A percentile compares a stretch with the other conserved stretches of the same genome.
Evolutionary conservation across 169 alveolate species (phyloP).

Genomic region (Plasmodium coatneyi): DNA sequence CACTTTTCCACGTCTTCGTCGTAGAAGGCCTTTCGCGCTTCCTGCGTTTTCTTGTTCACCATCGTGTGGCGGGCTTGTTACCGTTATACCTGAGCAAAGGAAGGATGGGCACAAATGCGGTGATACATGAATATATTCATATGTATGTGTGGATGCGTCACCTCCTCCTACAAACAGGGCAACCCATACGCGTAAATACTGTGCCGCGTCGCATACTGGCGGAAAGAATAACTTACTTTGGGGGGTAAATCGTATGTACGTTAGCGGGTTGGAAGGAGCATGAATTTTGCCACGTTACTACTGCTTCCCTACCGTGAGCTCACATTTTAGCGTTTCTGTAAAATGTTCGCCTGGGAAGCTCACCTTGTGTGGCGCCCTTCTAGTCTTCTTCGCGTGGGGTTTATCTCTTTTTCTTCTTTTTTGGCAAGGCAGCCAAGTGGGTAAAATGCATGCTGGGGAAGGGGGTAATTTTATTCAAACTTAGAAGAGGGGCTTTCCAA

Average conservation of each 20-base stretch:
- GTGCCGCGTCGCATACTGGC: not conserved
- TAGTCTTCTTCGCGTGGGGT: not conserved
- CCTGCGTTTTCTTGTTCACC: constrained; percentile 55
- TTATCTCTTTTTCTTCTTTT: not conserved
- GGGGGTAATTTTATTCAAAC: not conserved
- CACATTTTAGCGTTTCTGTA: not conserved
- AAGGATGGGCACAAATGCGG: not conserved
- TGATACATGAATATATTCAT: not conserved
- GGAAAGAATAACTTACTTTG: not conserved
- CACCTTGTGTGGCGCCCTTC: not conserved
- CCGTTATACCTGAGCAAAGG: not conserved
- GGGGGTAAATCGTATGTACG: not conserved
- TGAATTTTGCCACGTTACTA: not conserved
- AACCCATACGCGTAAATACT: not conserved
- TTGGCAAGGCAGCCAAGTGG: not conserved
- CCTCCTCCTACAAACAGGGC: not conserved
- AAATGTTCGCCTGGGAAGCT: not conserved
- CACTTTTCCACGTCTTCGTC: constrained; percentile 76
- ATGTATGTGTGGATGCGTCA: not conserved
- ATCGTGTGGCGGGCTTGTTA: not conserved
- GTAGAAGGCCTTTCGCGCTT: constrained; percentile 77
- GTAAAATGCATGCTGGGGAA: not conserved
- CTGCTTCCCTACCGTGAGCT: not conserved
- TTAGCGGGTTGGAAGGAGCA: not conserved
- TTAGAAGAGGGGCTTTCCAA: not conserved